Evolutionary conservation across 495 filamentous ascomycete genomes (phyloP).

Genomic region (Aspergillus nanangensis): DNA sequence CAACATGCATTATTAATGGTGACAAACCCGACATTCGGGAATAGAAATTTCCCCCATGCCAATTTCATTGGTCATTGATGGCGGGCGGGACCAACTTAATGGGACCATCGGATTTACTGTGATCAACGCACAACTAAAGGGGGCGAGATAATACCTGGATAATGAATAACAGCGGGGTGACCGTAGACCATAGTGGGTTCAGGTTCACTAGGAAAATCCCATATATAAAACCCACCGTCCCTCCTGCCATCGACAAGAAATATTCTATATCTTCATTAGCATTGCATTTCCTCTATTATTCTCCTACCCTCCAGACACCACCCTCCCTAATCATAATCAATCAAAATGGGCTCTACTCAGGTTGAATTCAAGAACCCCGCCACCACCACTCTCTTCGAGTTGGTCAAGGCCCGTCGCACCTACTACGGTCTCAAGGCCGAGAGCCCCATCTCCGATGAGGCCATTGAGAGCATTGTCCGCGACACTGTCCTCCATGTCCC

Average conservation of each 20-base stretch:
- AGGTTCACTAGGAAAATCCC: too few species aligned
- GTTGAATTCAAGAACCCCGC: conserved; percentile 36
- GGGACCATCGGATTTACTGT: neutral
- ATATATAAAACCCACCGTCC: too few species aligned
- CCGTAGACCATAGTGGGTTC: too few species aligned
- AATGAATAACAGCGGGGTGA: too few species aligned
- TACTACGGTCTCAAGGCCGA: conserved; percentile 41
- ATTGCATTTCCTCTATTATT: too few species aligned
- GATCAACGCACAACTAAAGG: too few species aligned
- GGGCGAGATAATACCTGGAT: too few species aligned
- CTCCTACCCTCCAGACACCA: neutral
- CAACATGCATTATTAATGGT: neutral
- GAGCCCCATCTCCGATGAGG: conserved; percentile 39
- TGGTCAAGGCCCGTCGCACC: conserved; percentile 41
- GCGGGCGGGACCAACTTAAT: neutral
- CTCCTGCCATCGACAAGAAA: too few species aligned
- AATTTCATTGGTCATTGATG: neutral
- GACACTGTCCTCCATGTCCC: conserved; percentile 43
- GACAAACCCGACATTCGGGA: neutral
- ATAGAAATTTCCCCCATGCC: neutral
- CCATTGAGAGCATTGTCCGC: conserved; percentile 35
- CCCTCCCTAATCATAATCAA: neutral
- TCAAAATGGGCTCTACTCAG: conserved; percentile 27
- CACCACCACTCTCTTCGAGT: conserved; percentile 34
- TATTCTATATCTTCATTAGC: too few species aligned